phyloP scores from a whole-genome alignment of 2,329 filamentous ascomycete species.

The Dactylellina parvicollis region DNA sequence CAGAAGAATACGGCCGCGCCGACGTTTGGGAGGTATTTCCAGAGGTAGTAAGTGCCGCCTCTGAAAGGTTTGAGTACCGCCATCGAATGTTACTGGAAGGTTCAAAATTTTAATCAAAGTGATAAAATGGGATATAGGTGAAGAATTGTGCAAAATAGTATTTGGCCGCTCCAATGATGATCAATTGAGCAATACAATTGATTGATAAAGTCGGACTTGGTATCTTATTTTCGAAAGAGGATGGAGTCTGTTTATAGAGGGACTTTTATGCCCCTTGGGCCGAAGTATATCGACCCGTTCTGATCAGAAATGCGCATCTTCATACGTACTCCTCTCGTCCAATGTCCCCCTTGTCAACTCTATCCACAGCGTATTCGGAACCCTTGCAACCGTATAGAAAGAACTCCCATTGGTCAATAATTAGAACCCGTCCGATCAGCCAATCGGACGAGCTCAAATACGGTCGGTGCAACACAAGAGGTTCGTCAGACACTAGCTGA shows the following conservation, averaged over 20 bases:
- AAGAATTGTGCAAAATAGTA: no score
- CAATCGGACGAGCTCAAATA: neutral
- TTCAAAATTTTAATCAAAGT: neutral
- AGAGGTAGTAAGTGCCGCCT: neutral
- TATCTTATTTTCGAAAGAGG: no score
- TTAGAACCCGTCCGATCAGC: neutral
- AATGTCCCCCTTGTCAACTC: neutral
- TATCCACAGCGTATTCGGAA: neutral
- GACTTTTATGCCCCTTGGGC: no score
- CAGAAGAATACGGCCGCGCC: slow-evolving; percentile 64
- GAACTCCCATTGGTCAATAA: neutral
- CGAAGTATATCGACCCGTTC: no score
- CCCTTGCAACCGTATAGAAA: neutral
- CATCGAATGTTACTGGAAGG: neutral
- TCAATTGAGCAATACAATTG: no score
- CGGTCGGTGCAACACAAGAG: no score
- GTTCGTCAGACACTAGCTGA: no score
- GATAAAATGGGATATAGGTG: no score
- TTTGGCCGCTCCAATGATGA: no score
- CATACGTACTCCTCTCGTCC: neutral
- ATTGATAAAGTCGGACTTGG: no score
- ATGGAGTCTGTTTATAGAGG: no score
- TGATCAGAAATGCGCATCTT: neutral
- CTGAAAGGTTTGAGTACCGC: neutral
- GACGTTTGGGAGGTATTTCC: slow-evolving; percentile 55